Conservation (phyloP, 345 rosid genomes). For the Hibiscus mutabilis region DNA sequence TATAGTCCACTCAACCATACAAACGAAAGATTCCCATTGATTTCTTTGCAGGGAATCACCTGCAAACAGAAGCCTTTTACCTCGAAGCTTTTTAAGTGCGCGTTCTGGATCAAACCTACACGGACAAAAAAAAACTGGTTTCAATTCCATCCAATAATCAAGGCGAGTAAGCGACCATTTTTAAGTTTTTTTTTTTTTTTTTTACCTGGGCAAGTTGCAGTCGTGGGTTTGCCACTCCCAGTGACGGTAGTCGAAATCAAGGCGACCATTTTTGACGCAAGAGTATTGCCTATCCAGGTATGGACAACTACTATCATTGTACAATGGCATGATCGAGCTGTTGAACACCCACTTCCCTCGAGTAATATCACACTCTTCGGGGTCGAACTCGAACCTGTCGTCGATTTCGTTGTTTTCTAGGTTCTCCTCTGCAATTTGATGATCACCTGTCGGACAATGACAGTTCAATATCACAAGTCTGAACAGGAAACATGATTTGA, state of each 20-base stretch:
- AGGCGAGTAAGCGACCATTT: too few relatives aligned
- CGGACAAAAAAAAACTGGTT: neutral
- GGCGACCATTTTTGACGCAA: slow-evolving; percentile 64
- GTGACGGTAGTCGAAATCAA: slow-evolving; percentile 58
- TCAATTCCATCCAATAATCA: neutral
- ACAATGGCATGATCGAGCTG: slow-evolving; percentile 50
- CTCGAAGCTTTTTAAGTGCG: slow-evolving; percentile 56
- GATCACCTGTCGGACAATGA: slow-evolving; percentile 25
- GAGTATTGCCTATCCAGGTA: slow-evolving; percentile 73
- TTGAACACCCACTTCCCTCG: slow-evolving; percentile 80
- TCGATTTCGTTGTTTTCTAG: slow-evolving; percentile 37
- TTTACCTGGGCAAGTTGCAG: slow-evolving; percentile 68
- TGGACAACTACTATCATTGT: slow-evolving; percentile 70
- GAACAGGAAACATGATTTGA: neutral
- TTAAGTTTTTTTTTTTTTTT: neutral
- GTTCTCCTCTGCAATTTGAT: slow-evolving; percentile 21
- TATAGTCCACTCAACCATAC: slow-evolving; percentile 63
- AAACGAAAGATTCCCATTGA: slow-evolving; percentile 90
- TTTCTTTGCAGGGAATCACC: slow-evolving; percentile 87
- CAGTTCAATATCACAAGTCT: neutral
- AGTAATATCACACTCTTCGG: slow-evolving; percentile 71
- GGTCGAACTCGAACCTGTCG: slow-evolving; percentile 80
- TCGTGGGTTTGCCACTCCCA: slow-evolving; percentile 98
- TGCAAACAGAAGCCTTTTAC: slow-evolving; percentile 71
- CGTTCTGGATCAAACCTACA: slow-evolving; percentile 57